Percentiles rank a stretch among this genome's conserved stretches.
Conservation (phyloP, 805 yeast genomes). For the Clavispora vitiphila region DNA sequence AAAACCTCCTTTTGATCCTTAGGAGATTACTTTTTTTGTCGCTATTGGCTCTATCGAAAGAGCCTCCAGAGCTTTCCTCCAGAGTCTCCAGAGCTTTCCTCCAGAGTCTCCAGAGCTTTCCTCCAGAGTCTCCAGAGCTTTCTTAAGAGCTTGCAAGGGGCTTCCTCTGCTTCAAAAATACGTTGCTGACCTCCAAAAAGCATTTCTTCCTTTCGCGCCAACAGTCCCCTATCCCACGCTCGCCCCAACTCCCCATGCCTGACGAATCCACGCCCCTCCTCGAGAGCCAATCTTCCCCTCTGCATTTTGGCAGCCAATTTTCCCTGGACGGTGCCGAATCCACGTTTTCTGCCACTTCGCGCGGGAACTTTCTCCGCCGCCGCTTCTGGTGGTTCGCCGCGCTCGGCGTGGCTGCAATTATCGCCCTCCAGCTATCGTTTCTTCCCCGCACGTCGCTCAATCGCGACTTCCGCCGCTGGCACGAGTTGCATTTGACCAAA, state of each 20-base stretch:
- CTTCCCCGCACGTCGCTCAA: slow-evolving; percentile 80
- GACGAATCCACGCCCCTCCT: neutral
- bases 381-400: slow-evolving; percentile 43
- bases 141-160: too few species aligned
- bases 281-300: too few species aligned
- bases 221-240: neutral
- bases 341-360: neutral
- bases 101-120: too few species aligned
- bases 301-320: neutral
- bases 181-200: too few species aligned
- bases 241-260: neutral
- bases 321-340: too few species aligned
- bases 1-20: too few species aligned
- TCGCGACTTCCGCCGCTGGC: slow-evolving; percentile 73
- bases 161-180: too few species aligned
- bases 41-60: too few species aligned
- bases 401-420: slow-evolving; percentile 47
- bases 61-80: too few species aligned
- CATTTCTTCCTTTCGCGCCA: neutral
- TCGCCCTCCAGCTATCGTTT: slow-evolving; percentile 62
- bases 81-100: too few species aligned
- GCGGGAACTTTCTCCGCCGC: neutral
- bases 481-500: slow-evolving; percentile 58
- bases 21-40: too few species aligned
- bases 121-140: too few species aligned